These are phyloP conservation scores for Paecilomyces dactylethromorphus DNA, from an alignment of 2,329 filamentous ascomycete genomes.

Conservation along the genomic window DNA sequence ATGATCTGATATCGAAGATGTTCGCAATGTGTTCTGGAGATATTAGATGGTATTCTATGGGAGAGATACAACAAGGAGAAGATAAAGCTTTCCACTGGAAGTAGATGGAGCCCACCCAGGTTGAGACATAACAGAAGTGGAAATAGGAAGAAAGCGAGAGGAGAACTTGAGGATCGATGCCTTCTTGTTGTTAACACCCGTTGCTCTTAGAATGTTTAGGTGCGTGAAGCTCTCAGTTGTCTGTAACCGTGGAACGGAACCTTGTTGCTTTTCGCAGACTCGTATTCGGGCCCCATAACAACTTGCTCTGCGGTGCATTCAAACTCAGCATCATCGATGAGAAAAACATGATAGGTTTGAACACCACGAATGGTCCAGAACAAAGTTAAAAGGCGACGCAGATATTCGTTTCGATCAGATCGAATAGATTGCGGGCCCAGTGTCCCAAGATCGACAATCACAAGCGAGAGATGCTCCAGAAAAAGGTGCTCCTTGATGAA, in stretches of 20 bases:
- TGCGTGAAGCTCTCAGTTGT: neutral
- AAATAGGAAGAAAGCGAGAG: neutral
- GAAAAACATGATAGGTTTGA: slow-evolving; percentile 13
- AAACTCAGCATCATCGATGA: slow-evolving; percentile 12
- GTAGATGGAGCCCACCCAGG: neutral
- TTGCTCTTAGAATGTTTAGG: neutral
- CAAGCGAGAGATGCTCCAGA: slow-evolving; percentile 12
- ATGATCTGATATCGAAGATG: neutral
- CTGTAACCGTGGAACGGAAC: neutral
- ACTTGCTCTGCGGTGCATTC: slow-evolving; percentile 11
- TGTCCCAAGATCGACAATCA: slow-evolving; percentile 13
- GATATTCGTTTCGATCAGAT: slow-evolving; percentile 4
- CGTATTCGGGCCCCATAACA: slow-evolving; percentile 8
- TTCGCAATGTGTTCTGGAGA: neutral
- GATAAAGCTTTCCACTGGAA: too few species aligned
- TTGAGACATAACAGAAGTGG: neutral
- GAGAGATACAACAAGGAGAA: too few species aligned
- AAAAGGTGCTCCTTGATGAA: slow-evolving; percentile 22
- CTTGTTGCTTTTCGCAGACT: neutral
- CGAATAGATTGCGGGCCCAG: neutral
- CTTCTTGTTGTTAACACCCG: neutral
- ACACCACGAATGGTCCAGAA: slow-evolving; percentile 13
- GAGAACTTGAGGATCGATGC: neutral
- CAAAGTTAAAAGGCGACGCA: slow-evolving; percentile 12
- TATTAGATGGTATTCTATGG: neutral